phyloP scores from a whole-genome alignment of 2,329 filamentous ascomycete genomes.

The Colletotrichum filicis region DNA sequence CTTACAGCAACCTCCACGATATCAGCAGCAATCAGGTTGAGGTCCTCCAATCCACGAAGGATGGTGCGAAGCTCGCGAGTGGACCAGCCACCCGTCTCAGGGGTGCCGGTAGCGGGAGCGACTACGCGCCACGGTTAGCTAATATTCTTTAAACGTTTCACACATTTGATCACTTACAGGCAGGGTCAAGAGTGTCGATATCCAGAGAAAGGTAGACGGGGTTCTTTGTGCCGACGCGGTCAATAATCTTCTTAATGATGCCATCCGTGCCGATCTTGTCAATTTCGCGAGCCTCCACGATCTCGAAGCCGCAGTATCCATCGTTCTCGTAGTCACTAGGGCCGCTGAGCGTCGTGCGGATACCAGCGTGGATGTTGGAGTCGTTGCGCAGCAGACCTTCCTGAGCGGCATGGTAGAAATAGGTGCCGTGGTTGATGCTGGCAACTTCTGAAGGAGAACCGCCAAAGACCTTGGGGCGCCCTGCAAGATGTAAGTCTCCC shows the following conservation, averaged over 20 bases:
- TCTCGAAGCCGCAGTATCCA: slow-evolving; percentile 85
- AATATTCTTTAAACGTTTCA: neutral
- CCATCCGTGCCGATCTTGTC: slow-evolving; percentile 68
- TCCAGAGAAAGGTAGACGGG: slow-evolving; percentile 88
- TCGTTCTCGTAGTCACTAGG: slow-evolving; percentile 87
- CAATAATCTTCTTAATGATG: slow-evolving; percentile 81
- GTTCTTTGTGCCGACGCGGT: slow-evolving; percentile 77
- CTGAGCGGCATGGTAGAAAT: slow-evolving; percentile 85
- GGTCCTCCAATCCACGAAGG: slow-evolving; percentile 72
- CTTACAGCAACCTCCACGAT: slow-evolving; percentile 76
- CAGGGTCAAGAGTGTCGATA: slow-evolving; percentile 89
- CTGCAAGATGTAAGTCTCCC: slow-evolving; percentile 55
- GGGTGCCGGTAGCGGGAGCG: slow-evolving; percentile 79
- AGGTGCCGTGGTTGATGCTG: slow-evolving; percentile 86
- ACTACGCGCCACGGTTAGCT: slow-evolving; percentile 50
- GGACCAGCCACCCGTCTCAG: slow-evolving; percentile 81
- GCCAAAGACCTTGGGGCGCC: slow-evolving; percentile 88
- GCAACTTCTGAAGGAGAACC: slow-evolving; percentile 81
- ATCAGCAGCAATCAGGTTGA: slow-evolving; percentile 77
- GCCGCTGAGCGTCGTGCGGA: slow-evolving; percentile 83
- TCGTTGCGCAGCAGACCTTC: slow-evolving; percentile 85
- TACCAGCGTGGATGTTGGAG: slow-evolving; percentile 88
- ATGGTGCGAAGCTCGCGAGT: slow-evolving; percentile 80
- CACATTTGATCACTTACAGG: slow-evolving; percentile 53
- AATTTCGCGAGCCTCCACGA: slow-evolving; percentile 76